A percentile compares a stretch with the other conserved stretches of the same genome.
Conservation (phyloP, 805 yeast genomes). For the Wickerhamiella domercqiae region DNA sequence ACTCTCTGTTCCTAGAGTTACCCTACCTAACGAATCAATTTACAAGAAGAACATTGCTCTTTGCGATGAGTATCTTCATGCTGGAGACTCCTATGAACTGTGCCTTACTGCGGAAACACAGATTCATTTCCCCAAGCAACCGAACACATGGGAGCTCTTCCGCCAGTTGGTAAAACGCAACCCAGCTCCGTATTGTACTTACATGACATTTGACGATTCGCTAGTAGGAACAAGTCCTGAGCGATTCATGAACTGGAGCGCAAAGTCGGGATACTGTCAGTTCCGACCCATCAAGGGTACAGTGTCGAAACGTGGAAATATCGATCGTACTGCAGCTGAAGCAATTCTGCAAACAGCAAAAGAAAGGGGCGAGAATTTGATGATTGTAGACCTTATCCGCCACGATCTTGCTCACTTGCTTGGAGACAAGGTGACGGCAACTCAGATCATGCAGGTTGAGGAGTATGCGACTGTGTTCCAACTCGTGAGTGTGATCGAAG, state of each 20-base stretch:
- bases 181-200: conserved; percentile 90
- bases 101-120: conserved; percentile 71
- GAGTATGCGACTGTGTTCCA: conserved; percentile 87
- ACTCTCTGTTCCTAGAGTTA: conserved; percentile 11
- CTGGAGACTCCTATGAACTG: conserved; percentile 88
- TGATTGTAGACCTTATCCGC: conserved; percentile 92
- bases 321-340: conserved; percentile 45
- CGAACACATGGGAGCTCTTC: conserved; percentile 61
- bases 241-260: conserved; percentile 70
- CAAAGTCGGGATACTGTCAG: conserved; percentile 36
- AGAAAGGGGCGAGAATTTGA: conserved; percentile 87
- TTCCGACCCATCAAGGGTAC: conserved; percentile 95
- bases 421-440: conserved; percentile 42
- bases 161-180: conserved; percentile 53
- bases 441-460: conserved; percentile 78
- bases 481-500: conserved; percentile 76
- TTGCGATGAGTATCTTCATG: conserved; percentile 51
- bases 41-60: conserved; percentile 41
- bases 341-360: conserved; percentile 63
- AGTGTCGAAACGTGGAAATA: conserved; percentile 45
- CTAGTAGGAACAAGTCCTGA: conserved; percentile 89
- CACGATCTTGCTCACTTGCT: conserved; percentile 70
- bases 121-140: conserved; percentile 21
- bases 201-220: conserved; percentile 47
- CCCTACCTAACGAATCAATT: conserved; percentile 34